These are phyloP conservation scores for Amaranthus hypochondriacus DNA, from an alignment of 148 eudicot genomes.

Conservation along the genomic window DNA sequence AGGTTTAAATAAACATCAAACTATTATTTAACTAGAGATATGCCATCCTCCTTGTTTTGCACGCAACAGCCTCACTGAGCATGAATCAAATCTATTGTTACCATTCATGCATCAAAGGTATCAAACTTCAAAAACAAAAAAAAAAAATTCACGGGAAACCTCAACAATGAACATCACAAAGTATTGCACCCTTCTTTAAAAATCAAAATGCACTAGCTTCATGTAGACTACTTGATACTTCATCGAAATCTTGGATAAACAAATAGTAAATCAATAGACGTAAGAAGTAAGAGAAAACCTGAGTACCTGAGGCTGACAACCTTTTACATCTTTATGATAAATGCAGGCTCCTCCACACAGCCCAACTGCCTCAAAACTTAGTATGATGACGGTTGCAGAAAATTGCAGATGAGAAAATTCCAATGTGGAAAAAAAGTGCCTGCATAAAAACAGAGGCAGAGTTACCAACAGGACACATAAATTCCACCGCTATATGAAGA, in stretches of 20 bases:
- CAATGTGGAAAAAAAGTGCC: constrained; percentile 1
- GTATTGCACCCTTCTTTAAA: neutral
- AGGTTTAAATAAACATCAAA: no score
- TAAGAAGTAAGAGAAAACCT: neutral
- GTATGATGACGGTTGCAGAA: neutral
- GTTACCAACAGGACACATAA: neutral
- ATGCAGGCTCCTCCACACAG: neutral
- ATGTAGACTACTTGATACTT: neutral
- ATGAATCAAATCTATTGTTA: neutral
- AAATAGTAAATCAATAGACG: neutral
- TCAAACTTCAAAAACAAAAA: neutral
- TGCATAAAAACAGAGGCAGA: constrained; percentile 1
- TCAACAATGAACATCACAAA: neutral
- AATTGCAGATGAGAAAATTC: neutral
- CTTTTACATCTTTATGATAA: neutral
- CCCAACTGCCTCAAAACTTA: neutral
- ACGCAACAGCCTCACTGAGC: no score
- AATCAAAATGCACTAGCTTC: neutral
- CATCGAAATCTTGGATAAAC: neutral
- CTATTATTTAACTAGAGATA: no score
- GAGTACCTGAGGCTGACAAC: neutral
- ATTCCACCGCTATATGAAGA: neutral
- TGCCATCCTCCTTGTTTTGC: no score
- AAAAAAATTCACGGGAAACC: neutral
- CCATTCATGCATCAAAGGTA: neutral